A percentile compares a stretch with the other conserved stretches of the same genome.
Conservation (phyloP, 2,329 filamentous ascomycete species). For the Lithohypha guttulata region DNA sequence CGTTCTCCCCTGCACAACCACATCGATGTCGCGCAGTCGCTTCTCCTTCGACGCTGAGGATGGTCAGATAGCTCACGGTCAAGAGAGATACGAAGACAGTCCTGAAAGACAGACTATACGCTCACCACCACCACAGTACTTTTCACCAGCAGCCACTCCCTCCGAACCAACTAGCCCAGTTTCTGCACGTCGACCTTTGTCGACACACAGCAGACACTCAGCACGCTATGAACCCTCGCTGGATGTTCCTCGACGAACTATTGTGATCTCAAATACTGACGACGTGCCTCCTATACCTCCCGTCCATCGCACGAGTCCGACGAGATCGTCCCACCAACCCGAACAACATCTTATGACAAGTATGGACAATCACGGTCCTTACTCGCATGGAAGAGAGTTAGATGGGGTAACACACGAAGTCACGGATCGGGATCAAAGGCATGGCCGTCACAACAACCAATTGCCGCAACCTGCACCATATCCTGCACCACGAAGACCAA, state of each 20-base stretch:
- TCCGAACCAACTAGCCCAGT: slow-evolving; percentile 13
- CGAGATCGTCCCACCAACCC: slow-evolving; percentile 19
- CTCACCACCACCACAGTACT: slow-evolving; percentile 22
- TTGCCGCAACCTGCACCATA: slow-evolving; percentile 6
- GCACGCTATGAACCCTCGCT: slow-evolving; percentile 10
- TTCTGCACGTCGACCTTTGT: slow-evolving; percentile 11
- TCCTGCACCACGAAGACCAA: slow-evolving; percentile 7
- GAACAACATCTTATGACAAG: slow-evolving; percentile 11
- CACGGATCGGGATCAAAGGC: slow-evolving; percentile 10
- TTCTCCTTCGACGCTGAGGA: slow-evolving; percentile 23
- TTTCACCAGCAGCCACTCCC: slow-evolving; percentile 13
- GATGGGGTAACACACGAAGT: slow-evolving; percentile 10
- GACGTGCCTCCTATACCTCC: slow-evolving; percentile 23
- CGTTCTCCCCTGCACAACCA: background rate
- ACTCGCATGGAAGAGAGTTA: slow-evolving; percentile 11
- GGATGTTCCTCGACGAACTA: background rate
- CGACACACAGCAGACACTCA: slow-evolving; percentile 13
- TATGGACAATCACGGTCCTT: slow-evolving; percentile 14
- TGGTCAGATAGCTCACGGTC: slow-evolving; percentile 12
- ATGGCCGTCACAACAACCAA: no score
- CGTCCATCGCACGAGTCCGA: slow-evolving; percentile 24
- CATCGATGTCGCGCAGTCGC: slow-evolving; percentile 8
- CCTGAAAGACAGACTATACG: slow-evolving; percentile 16
- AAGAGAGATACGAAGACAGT: slow-evolving; percentile 15
- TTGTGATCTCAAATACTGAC: slow-evolving; percentile 12